phyloP scores from a whole-genome alignment of 495 filamentous ascomycete genomes.

The Elaphomyces granulatus region DNA sequence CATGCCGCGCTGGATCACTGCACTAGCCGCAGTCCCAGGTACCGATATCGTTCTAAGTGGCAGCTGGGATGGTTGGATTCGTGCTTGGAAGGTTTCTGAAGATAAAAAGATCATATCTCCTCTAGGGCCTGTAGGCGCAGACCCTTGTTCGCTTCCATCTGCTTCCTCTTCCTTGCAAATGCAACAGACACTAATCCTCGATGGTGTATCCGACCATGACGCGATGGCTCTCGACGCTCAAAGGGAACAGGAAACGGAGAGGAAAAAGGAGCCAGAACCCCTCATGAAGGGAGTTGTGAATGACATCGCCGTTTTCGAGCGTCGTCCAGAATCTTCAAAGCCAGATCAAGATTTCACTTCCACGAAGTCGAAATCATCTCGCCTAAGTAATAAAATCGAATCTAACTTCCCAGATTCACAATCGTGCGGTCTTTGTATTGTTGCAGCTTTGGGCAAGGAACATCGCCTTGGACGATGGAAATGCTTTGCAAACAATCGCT shows the following conservation, averaged over 20 bases:
- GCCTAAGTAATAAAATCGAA: no score
- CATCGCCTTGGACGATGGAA: conserved; percentile 69
- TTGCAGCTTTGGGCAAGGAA: conserved; percentile 75
- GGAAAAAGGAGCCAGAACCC: conserved; percentile 14
- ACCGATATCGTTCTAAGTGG: conserved; percentile 79
- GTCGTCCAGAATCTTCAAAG: conserved; percentile 21
- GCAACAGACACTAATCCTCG: conserved; percentile 20
- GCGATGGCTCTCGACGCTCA: conserved; percentile 14
- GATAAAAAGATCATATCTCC: conserved; percentile 69
- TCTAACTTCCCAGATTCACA: no score
- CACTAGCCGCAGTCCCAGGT: conserved; percentile 68
- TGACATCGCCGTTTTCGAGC: conserved; percentile 70
- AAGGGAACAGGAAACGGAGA: conserved; percentile 2
- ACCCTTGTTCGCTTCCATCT: conserved; percentile 4
- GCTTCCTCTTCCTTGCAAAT: conserved; percentile 25
- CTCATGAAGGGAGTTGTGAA: conserved; percentile 66
- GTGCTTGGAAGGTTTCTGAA: conserved; percentile 69
- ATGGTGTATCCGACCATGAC: conserved; percentile 12
- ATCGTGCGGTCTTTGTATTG: conserved; percentile 58
- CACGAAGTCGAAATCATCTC: no score
- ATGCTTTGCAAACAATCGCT: conserved; percentile 25
- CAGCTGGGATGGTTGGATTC: conserved; percentile 82
- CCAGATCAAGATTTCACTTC: conserved; percentile 16
- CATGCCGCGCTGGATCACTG: conserved; percentile 75
- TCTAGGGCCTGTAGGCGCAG: conserved; percentile 48